These are phyloP conservation scores for Tetracentron sinense DNA, from an alignment of 164 flowering plant genomes.

Conservation along the genomic window DNA sequence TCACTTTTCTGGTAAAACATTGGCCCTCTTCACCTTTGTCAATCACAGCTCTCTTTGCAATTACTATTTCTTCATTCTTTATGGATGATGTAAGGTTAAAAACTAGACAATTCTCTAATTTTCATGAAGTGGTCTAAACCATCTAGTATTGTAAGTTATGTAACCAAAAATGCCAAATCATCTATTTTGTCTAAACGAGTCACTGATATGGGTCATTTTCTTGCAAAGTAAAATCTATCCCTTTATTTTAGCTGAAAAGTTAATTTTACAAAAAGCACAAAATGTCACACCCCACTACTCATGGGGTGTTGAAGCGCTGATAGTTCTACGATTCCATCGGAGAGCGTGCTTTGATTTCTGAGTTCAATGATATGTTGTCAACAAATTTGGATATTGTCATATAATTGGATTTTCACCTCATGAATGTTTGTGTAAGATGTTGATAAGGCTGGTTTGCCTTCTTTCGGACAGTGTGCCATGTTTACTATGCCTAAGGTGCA, in stretches of 20 bases:
- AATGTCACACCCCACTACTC: too few relatives aligned
- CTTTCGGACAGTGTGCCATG: constrained; percentile 81
- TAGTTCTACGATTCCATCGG: too few relatives aligned
- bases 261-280: not conserved
- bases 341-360: constrained; percentile 4
- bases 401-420: not conserved
- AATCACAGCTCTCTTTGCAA: not conserved
- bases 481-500: constrained; percentile 77
- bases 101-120: not conserved
- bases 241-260: not conserved
- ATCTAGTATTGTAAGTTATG: not conserved
- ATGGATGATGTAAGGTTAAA: not conserved
- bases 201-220: not conserved
- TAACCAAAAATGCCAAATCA: not conserved
- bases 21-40: constrained; percentile 25
- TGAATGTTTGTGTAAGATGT: not conserved
- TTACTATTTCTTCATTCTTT: not conserved
- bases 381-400: not conserved
- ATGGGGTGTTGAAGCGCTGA: too few relatives aligned
- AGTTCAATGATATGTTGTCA: not conserved
- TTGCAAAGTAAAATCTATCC: too few relatives aligned
- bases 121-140: not conserved
- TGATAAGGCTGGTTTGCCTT: constrained; percentile 1
- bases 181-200: not conserved
- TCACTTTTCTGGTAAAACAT: constrained; percentile 86